Evolutionary conservation across 2,329 filamentous ascomycete species (phyloP), one percentile per base, ranked within the genome.

Genomic region (Fusarium coicis): DNA sequence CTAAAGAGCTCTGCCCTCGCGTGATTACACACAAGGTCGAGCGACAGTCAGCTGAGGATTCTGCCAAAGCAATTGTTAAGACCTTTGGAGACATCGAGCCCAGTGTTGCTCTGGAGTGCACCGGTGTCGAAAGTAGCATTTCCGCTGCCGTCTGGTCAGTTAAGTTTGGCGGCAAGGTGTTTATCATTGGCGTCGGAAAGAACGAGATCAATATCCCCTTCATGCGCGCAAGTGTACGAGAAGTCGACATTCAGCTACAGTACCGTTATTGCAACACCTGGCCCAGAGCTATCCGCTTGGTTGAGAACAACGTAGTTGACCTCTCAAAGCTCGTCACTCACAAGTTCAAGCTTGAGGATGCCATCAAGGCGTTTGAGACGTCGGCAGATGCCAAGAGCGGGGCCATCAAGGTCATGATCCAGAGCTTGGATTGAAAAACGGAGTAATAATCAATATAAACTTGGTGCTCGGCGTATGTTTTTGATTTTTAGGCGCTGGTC

Each of bases 341-440:
- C 85, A 89, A 94, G 23, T 98, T 93, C 84, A 86, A 88, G 73
- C 84, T 98, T 42, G 95, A 97, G 84, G 92, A 98, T 80, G 95
- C 95, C 1, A 83, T 96, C 34, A 90, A 96, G 84, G 96, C 96
- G 12, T 98, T 98, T 82, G 91, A 95, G 85, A 96, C 93, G 44
- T 94, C 95, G 26, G 90, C 93, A 14, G 91, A 98, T 83, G 92
- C 94, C 43, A 95, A 93, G 87, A 97, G 93, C 57, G 95, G 96
- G 11, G 94, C 95, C n/a, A 98, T 98, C 84, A 98, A 98, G 88
- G 95, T 98, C 68, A 93, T 95, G 88, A 98, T 98, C 79, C 94
- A 95, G 86, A 94, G 89, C 78, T 74, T 89, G 73, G 88, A 89
- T 15, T 89, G 83, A 69, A 50, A 21, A 59, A 18, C 66, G 66